Evolutionary conservation across 2,329 filamentous ascomycete species (phyloP).

Genomic region (Nothophaeocryptopus gaeumannii): DNA sequence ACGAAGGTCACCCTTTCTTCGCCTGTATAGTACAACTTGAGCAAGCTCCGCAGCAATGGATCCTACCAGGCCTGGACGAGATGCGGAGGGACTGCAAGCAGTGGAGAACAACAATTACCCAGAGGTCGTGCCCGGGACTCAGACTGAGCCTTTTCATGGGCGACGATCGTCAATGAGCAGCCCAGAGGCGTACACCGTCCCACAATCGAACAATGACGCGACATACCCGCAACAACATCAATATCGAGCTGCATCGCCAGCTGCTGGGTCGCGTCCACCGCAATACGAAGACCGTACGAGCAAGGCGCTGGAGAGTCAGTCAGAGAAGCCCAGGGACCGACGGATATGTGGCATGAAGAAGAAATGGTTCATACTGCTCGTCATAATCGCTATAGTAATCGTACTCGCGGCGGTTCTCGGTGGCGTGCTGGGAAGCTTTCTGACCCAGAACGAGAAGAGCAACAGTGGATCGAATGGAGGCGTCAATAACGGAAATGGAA

Average conservation of each 20-base stretch:
- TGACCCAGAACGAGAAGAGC: neutral
- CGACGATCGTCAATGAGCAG: conserved; percentile 3
- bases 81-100: conserved; percentile 10
- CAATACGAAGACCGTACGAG: neutral
- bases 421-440: conserved; percentile 15
- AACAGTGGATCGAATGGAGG: neutral
- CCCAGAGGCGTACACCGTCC: neutral
- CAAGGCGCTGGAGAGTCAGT: neutral
- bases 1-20: no score
- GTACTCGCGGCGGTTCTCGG: conserved; percentile 14
- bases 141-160: neutral
- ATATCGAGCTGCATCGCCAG: neutral
- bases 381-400: conserved; percentile 8
- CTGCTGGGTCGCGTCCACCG: neutral
- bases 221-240: neutral
- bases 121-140: conserved; percentile 8
- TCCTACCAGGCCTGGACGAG: neutral
- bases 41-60: neutral
- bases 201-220: neutral
- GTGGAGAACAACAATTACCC: conserved; percentile 9
- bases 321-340: conserved; percentile 1
- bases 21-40: no score
- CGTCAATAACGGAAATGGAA: conserved; percentile 1
- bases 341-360: conserved; percentile 16
- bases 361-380: conserved; percentile 9